Evolutionary conservation across 257 asterid genomes (phyloP).

Genomic region (Solanum rostratum): DNA sequence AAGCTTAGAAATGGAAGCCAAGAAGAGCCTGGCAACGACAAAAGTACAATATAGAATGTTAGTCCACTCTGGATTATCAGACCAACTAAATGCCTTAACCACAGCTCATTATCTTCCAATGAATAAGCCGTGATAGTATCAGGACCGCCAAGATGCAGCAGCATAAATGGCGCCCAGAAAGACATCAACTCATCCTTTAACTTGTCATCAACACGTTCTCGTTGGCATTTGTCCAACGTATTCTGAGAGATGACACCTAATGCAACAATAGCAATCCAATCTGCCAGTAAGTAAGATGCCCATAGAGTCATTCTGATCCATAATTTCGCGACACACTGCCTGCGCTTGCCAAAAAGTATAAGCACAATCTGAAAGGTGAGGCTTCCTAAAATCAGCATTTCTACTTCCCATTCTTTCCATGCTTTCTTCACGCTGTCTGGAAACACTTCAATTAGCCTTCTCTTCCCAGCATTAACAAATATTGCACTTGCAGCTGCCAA

Average conservation of each 20-base stretch:
- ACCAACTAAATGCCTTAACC: slow-evolving; percentile 39
- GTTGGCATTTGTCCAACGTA: slow-evolving; percentile 14
- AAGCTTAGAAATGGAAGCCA: slow-evolving; percentile 18
- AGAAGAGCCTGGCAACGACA: slow-evolving; percentile 21
- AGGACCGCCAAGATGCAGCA: slow-evolving; percentile 51
- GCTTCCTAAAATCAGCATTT: slow-evolving; percentile 23
- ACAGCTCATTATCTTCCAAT: slow-evolving; percentile 47
- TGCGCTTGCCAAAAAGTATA: slow-evolving; percentile 20
- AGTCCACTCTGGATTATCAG: slow-evolving; percentile 27
- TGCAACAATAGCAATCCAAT: slow-evolving; percentile 28
- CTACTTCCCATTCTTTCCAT: slow-evolving; percentile 29
- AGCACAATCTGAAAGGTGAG: slow-evolving; percentile 27
- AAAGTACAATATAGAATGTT: slow-evolving; percentile 21
- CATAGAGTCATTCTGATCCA: slow-evolving; percentile 31
- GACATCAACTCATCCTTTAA: slow-evolving; percentile 10
- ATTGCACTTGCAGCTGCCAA: slow-evolving; percentile 16
- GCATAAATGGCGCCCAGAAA: slow-evolving; percentile 49
- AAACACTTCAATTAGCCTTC: slow-evolving; percentile 16
- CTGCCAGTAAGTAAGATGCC: slow-evolving; percentile 41
- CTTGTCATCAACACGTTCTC: background rate
- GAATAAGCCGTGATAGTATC: slow-evolving; percentile 53
- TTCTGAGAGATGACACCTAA: slow-evolving; percentile 36
- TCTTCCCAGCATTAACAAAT: slow-evolving; percentile 14
- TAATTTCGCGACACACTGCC: slow-evolving; percentile 23
- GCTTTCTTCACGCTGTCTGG: slow-evolving; percentile 3